A percentile compares a stretch with the other conserved stretches of the same genome.
Conservation (phyloP, 495 filamentous ascomycete genomes). For the Trichoderma erinaceum region DNA sequence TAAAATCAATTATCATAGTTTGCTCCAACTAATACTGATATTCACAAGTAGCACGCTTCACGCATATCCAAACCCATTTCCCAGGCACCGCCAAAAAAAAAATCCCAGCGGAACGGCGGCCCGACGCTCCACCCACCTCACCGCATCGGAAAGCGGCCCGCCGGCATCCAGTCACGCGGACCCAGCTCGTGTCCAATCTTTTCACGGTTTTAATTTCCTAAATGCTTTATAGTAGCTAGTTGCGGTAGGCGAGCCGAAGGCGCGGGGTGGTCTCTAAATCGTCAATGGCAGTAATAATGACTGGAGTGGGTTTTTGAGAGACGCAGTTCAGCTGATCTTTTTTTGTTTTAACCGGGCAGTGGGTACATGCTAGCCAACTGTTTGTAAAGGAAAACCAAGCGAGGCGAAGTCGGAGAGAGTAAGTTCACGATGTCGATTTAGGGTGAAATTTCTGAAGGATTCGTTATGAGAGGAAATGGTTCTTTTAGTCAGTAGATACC, state of each 20-base stretch:
- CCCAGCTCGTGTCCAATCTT: not conserved
- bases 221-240: not conserved
- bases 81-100: not conserved
- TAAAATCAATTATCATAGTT: no score
- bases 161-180: not conserved
- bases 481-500: no score
- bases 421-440: no score
- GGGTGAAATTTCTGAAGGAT: no score
- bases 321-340: no score
- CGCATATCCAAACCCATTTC: no score
- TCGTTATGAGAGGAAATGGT: no score
- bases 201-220: not conserved
- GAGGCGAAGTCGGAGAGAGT: no score
- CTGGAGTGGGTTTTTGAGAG: no score
- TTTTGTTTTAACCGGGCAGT: no score
- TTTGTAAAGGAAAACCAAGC: no score
- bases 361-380: no score
- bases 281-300: not conserved
- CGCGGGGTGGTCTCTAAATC: not conserved
- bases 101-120: not conserved
- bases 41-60: not conserved
- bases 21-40: not conserved
- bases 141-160: not conserved
- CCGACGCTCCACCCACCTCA: not conserved
- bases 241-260: not conserved